These are phyloP conservation scores for Kluyveromyces marxianus DNA, from an alignment of 1,139 yeast genomes.

Conservation along the genomic window DNA sequence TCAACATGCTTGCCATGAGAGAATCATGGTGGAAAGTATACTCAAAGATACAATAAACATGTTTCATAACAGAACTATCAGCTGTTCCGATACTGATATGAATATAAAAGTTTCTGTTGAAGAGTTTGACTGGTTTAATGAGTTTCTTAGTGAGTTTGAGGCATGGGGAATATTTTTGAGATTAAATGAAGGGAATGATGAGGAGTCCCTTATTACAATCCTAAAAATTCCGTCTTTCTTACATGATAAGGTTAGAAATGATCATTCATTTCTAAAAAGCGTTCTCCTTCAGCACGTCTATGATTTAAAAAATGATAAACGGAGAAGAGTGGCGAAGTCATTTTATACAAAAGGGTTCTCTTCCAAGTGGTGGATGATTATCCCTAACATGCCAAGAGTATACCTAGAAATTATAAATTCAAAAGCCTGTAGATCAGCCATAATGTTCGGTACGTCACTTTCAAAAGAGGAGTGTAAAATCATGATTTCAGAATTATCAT, in stretches of 20 bases:
- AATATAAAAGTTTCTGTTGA: conserved; percentile 21
- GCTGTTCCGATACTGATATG: conserved; percentile 7
- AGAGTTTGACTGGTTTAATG: conserved; percentile 32
- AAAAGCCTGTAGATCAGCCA: conserved; percentile 64
- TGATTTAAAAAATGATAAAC: conserved; percentile 33
- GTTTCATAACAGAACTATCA: background rate
- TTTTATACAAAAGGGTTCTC: conserved; percentile 3
- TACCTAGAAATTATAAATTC: conserved; percentile 46
- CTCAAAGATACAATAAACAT: conserved; percentile 26
- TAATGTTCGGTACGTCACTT: conserved; percentile 64
- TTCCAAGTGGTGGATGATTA: conserved; percentile 30
- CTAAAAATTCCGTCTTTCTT: conserved; percentile 40
- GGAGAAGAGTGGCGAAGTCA: conserved; percentile 7
- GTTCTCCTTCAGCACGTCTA: conserved; percentile 37
- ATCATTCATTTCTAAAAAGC: conserved; percentile 28
- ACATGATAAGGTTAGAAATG: conserved; percentile 27
- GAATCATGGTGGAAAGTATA: conserved; percentile 48
- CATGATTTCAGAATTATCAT: conserved; percentile 37
- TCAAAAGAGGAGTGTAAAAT: conserved; percentile 37
- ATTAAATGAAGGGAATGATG: conserved; percentile 2
- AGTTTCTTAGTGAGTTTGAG: conserved; percentile 31
- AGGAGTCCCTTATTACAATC: conserved; percentile 11
- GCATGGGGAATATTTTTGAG: conserved; percentile 41
- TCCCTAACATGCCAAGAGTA: conserved; percentile 40
- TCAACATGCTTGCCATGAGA: conserved; percentile 77